These are phyloP conservation scores for Setaria italica DNA, from an alignment of 202 grass and related monocot genomes.

Conservation along the genomic window DNA sequence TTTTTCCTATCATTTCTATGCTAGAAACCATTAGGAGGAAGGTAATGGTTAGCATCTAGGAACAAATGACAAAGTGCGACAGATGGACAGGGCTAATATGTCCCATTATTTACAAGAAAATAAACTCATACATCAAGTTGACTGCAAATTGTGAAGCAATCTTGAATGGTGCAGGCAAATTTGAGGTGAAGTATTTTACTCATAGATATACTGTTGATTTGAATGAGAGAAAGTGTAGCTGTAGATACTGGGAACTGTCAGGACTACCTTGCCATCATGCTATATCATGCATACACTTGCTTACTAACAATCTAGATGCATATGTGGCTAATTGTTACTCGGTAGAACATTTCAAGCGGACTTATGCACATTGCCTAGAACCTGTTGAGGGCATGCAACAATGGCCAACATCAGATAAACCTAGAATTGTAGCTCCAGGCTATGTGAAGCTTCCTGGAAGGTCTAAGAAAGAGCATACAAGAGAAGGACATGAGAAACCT, in stretches of 20 bases:
- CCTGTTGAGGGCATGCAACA: no score
- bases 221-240: not conserved
- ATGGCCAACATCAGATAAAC: not conserved
- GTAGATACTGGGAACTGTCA: not conserved
- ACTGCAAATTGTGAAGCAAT: not conserved
- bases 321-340: no score
- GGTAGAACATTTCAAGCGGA: no score
- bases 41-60: no score
- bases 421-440: not conserved
- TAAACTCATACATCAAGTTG: no score
- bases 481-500: not conserved
- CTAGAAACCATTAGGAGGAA: no score
- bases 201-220: not conserved
- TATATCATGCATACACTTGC: slow-evolving; percentile 1
- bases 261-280: not conserved
- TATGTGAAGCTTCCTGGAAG: not conserved
- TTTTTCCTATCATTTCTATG: no score
- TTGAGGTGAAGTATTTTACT: not conserved
- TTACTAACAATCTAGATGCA: not conserved
- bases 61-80: no score
- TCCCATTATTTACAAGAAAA: no score
- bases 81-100: no score
- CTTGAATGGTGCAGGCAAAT: not conserved
- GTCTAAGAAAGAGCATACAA: not conserved
- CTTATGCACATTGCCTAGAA: no score